phyloP scores from a whole-genome alignment of 805 yeast species.

The Teunomyces atbi region DNA sequence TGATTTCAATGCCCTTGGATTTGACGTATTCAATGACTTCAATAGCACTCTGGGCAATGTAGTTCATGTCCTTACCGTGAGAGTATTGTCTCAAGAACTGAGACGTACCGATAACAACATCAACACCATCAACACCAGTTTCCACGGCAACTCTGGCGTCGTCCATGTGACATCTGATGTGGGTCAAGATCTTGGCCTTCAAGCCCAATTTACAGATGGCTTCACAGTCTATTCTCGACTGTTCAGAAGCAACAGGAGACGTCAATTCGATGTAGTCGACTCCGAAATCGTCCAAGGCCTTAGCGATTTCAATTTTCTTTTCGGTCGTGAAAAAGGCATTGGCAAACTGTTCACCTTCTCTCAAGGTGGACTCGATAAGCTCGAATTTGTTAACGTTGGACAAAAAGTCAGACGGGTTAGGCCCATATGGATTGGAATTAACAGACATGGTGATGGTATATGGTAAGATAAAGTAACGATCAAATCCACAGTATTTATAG shows the following conservation, averaged over 20 bases:
- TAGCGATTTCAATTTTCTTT: conserved; percentile 56
- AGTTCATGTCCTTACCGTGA: conserved; percentile 62
- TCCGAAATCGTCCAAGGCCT: conserved; percentile 59
- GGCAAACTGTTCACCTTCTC: conserved; percentile 67
- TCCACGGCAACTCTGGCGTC: conserved; percentile 61
- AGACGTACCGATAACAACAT: conserved; percentile 60
- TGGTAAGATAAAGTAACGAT: background rate
- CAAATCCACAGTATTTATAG: conserved; percentile 2
- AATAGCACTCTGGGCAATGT: conserved; percentile 54
- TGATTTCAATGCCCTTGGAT: conserved; percentile 57
- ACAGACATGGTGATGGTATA: conserved; percentile 14
- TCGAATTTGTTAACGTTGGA: conserved; percentile 55
- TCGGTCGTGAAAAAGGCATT: conserved; percentile 59
- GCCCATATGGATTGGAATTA: conserved; percentile 51
- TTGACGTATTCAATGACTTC: conserved; percentile 61
- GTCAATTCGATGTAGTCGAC: conserved; percentile 61
- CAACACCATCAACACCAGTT: conserved; percentile 63
- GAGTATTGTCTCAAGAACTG: conserved; percentile 55
- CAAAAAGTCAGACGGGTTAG: conserved; percentile 55
- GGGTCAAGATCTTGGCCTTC: conserved; percentile 57
- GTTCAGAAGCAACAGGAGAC: conserved; percentile 60
- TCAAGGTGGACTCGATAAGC: conserved; percentile 55
- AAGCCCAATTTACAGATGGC: conserved; percentile 59
- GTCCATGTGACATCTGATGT: conserved; percentile 61
- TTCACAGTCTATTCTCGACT: conserved; percentile 56